Evolutionary conservation across 441 rosid species (phyloP).

Genomic region (Gossypium lobatum): DNA sequence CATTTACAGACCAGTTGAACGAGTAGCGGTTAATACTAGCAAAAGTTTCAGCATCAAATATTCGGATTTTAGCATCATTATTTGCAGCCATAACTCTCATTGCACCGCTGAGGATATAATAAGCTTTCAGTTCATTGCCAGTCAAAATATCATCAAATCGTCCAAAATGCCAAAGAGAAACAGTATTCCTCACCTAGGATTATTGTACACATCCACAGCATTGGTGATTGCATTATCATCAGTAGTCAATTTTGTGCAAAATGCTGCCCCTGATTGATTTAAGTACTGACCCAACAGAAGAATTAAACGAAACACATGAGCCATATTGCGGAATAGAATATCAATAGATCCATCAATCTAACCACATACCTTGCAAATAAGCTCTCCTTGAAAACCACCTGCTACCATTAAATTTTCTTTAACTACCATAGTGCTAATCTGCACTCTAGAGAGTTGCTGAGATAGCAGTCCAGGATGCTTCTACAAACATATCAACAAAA

Average conservation of each 20-base stretch:
- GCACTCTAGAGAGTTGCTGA: conserved; percentile 50
- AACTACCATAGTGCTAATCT: conserved; percentile 67
- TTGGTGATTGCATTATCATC: conserved; percentile 66
- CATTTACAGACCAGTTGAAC: conserved; percentile 65
- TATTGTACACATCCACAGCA: conserved; percentile 45
- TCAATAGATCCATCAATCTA: neutral
- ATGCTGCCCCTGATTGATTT: conserved; percentile 44
- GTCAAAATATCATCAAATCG: neutral
- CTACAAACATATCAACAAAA: conserved; percentile 22
- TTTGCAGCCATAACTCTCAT: conserved; percentile 50
- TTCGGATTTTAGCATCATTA: conserved; percentile 53
- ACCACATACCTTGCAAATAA: conserved; percentile 54
- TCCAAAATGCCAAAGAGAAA: neutral
- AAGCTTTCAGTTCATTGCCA: conserved; percentile 5
- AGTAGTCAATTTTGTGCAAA: conserved; percentile 47
- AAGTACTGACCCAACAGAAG: conserved; percentile 27
- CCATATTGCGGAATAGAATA: neutral
- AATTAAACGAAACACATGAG: neutral
- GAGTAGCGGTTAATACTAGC: conserved; percentile 35
- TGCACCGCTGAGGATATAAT: conserved; percentile 41
- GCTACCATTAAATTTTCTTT: conserved; percentile 56
- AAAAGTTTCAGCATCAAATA: conserved; percentile 49
- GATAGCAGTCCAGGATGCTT: conserved; percentile 31
- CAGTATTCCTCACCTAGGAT: conserved; percentile 31
- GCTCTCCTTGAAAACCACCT: conserved; percentile 75